Evolutionary conservation across 202 grass and related monocot species (phyloP).

Genomic region (Zoysia matrella): DNA sequence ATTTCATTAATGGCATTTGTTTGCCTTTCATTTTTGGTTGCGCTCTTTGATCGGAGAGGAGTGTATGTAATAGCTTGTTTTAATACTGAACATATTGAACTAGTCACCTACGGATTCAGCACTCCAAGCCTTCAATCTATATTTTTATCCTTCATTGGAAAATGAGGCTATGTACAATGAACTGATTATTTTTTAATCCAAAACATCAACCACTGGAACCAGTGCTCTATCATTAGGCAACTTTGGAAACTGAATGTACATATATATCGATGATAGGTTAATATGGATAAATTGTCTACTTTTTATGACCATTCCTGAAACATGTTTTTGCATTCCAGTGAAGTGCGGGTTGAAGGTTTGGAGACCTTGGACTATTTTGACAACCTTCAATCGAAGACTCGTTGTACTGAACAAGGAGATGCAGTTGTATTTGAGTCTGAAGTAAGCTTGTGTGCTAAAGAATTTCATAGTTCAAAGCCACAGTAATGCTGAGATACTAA

Average conservation of each 20-base stretch:
- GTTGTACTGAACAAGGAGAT: conserved; percentile 89
- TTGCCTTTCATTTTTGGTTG: conserved; percentile 11
- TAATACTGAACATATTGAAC: background rate
- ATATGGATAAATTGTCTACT: conserved; percentile 24
- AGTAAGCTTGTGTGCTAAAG: conserved; percentile 53
- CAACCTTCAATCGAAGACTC: conserved; percentile 60
- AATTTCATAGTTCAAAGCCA: conserved; percentile 13
- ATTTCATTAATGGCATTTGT: conserved; percentile 6
- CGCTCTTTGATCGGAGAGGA: conserved; percentile 2
- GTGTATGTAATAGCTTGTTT: background rate
- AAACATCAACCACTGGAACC: background rate
- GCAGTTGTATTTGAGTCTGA: conserved; percentile 90
- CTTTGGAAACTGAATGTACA: background rate
- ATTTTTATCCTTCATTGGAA: background rate
- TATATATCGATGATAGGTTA: conserved; percentile 8
- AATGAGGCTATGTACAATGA: background rate
- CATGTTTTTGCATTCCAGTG: conserved; percentile 49
- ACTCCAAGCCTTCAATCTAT: background rate
- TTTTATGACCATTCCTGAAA: conserved; percentile 1
- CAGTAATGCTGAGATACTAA: conserved; percentile 5
- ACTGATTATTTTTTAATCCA: background rate
- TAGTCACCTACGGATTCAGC: conserved; percentile 1
- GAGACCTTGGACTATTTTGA: conserved; percentile 93
- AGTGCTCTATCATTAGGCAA: background rate
- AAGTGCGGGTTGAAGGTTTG: conserved; percentile 87